Conservation (phyloP, 2,329 filamentous ascomycete genomes). For the Coniochaeta ligniaria region DNA sequence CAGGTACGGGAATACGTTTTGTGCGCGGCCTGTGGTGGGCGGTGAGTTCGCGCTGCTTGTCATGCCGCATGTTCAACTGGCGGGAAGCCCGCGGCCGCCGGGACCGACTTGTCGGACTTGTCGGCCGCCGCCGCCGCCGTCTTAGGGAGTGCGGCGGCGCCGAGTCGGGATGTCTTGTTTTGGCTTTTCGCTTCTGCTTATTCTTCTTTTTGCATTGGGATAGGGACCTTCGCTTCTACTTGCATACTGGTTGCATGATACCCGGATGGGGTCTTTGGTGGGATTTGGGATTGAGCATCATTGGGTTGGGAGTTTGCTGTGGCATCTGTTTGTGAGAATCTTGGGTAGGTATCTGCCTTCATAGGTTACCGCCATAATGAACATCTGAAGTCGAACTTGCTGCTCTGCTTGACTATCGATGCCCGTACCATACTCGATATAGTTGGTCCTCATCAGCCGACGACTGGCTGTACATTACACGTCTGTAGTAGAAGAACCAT, state of each 20-base stretch:
- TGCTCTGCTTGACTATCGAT: no score
- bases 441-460: no score
- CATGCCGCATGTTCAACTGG: not conserved
- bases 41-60: not conserved
- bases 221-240: not conserved
- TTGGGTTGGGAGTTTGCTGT: not conserved
- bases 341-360: no score
- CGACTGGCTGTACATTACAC: no score
- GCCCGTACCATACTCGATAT: no score
- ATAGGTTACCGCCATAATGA: no score
- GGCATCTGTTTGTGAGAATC: no score
- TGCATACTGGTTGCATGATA: not conserved
- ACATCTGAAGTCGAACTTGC: no score
- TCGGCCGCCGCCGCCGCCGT: not conserved
- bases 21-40: not conserved
- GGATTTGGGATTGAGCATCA: not conserved
- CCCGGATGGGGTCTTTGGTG: not conserved
- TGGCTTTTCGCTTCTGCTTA: not conserved
- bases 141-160: no score
- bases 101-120: not conserved
- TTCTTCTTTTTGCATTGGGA: not conserved
- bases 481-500: no score
- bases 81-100: not conserved
- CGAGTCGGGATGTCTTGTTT: not conserved
- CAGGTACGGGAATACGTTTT: not conserved